These are phyloP conservation scores for Aspergillus eucalypticola DNA, from an alignment of 2,329 filamentous ascomycete species.

Conservation along the genomic window DNA sequence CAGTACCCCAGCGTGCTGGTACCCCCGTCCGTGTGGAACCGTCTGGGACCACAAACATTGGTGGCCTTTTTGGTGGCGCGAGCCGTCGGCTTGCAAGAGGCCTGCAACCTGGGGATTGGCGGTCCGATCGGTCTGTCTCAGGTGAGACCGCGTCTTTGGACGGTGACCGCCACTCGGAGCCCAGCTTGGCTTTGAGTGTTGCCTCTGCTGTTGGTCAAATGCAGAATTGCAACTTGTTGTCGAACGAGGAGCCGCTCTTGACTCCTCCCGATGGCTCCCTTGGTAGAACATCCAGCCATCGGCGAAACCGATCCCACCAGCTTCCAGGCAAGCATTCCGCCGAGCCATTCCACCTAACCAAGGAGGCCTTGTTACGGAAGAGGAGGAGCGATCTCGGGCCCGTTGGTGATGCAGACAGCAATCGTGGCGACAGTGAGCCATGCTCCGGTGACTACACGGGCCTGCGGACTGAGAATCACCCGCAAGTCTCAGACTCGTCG, in stretches of 20 bases:
- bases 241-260: constrained; percentile 24
- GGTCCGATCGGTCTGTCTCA: constrained; percentile 35
- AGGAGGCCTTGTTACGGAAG: constrained; percentile 37
- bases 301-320: constrained; percentile 41
- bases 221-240: constrained; percentile 39
- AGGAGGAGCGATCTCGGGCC: constrained; percentile 31
- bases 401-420: constrained; percentile 15
- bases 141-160: constrained; percentile 38
- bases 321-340: constrained; percentile 31
- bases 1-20: constrained; percentile 27
- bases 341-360: constrained; percentile 39
- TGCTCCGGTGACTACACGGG: constrained; percentile 25
- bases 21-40: constrained; percentile 33
- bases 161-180: constrained; percentile 40
- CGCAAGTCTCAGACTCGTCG: constrained; percentile 17
- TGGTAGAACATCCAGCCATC: constrained; percentile 26
- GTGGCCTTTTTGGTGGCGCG: constrained; percentile 44
- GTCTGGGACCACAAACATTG: constrained; percentile 35
- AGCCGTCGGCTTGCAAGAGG: constrained; percentile 38
- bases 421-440: constrained; percentile 27
- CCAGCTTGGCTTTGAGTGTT: constrained; percentile 47
- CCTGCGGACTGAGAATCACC: constrained; percentile 19
- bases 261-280: constrained; percentile 15
- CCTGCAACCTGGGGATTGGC: constrained; percentile 40
- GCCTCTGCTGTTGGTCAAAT: constrained; percentile 48